A percentile compares a stretch with the other conserved stretches of the same genome.
Conservation (phyloP, 2,329 filamentous ascomycete genomes). For the Aspergillus clavatus region DNA sequence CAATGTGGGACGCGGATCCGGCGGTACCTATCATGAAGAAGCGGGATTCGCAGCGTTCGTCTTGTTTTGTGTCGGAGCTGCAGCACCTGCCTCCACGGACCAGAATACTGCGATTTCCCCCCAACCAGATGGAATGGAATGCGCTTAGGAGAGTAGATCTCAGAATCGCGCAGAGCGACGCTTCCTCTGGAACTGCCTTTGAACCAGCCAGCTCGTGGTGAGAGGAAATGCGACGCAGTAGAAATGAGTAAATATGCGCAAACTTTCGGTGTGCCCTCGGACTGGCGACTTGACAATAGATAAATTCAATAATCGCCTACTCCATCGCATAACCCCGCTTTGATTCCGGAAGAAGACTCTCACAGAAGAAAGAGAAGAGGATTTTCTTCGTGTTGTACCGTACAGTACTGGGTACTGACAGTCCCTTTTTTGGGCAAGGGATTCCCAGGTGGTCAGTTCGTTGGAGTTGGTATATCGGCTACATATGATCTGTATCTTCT, state of each 20-base stretch:
- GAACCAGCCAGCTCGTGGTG: too few relatives aligned
- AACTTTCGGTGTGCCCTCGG: conserved; percentile 19
- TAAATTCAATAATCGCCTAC: conserved; percentile 5
- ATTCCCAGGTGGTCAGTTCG: not conserved
- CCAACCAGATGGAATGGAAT: not conserved
- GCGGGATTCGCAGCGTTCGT: conserved; percentile 18
- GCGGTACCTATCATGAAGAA: conserved; percentile 28
- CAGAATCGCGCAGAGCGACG: not conserved
- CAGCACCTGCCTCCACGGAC: conserved; percentile 9
- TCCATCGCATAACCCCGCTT: conserved; percentile 1
- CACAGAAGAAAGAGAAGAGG: not conserved
- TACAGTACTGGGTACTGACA: too few relatives aligned
- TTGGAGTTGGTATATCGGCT: not conserved
- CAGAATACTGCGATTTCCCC: conserved; percentile 1
- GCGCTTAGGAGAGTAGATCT: not conserved
- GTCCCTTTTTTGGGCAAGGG: not conserved
- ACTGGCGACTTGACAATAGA: conserved; percentile 2
- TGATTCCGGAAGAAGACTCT: not conserved
- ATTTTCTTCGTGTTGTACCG: not conserved
- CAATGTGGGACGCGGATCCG: conserved; percentile 29
- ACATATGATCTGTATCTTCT: not conserved
- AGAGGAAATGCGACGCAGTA: too few relatives aligned
- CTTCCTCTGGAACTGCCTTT: not conserved
- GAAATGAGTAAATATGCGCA: conserved; percentile 12
- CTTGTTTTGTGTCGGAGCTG: conserved; percentile 15